Evolutionary conservation across 495 filamentous ascomycete species (phyloP).

Genomic region (Penicillium crystallinum): DNA sequence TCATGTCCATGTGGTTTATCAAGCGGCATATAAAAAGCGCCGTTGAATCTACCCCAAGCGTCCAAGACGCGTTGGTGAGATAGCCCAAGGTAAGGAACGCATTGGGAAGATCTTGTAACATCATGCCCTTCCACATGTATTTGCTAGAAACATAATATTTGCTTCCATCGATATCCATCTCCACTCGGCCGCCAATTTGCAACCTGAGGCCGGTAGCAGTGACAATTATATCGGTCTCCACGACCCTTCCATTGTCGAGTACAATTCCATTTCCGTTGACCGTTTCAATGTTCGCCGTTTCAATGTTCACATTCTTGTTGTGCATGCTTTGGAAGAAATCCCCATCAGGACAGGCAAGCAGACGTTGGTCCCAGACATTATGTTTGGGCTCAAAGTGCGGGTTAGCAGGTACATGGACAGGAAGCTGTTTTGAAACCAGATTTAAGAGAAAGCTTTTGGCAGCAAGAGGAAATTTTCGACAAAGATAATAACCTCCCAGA

Average conservation of each 20-base stretch:
- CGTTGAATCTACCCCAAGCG: conserved; percentile 1
- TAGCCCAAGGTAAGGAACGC: not conserved
- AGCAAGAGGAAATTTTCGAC: conserved; percentile 41
- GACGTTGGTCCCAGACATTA: conserved; percentile 55
- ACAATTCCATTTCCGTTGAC: conserved; percentile 49
- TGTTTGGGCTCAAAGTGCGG: conserved; percentile 41
- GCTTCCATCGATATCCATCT: conserved; percentile 22
- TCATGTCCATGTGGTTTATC: not conserved
- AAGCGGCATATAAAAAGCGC: not conserved
- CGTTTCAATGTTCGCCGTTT: conserved; percentile 50
- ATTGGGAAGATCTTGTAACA: conserved; percentile 39
- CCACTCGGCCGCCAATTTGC: conserved; percentile 22
- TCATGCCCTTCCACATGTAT: conserved; percentile 33
- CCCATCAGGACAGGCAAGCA: conserved; percentile 44
- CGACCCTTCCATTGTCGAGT: conserved; percentile 42
- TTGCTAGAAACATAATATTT: conserved; percentile 20
- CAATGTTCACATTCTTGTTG: conserved; percentile 41
- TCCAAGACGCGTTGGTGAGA: not conserved
- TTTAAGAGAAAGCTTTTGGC: conserved; percentile 7
- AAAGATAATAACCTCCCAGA: conserved; percentile 31
- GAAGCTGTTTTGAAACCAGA: not conserved
- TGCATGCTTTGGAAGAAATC: conserved; percentile 60
- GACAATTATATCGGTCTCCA: conserved; percentile 54
- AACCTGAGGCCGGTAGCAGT: conserved; percentile 54
- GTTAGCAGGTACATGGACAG: conserved; percentile 15